phyloP scores from a whole-genome alignment of 139 green algal species.

The Closterium sp. region DNA sequence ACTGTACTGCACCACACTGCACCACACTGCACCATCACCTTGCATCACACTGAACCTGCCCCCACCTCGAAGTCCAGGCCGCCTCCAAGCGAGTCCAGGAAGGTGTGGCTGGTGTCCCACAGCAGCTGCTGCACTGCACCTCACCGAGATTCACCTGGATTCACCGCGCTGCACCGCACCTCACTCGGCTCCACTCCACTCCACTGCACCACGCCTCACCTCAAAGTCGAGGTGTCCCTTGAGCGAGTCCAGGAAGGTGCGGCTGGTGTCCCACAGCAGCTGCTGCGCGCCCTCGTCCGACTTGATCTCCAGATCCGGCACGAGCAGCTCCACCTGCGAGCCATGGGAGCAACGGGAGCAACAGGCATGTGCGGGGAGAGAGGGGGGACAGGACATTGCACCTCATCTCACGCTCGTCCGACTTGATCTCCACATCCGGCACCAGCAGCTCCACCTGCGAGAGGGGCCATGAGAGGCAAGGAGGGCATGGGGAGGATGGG shows the following conservation, averaged over 20 bases:
- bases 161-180: no score
- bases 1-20: no score
- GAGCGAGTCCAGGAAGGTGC: conserved; percentile 25
- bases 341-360: not conserved
- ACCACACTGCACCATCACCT: no score
- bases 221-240: not conserved
- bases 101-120: conserved; percentile 24
- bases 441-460: conserved; percentile 12
- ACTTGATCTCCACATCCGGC: conserved; percentile 33
- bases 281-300: conserved; percentile 38
- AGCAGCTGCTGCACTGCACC: conserved; percentile 31
- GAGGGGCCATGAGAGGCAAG: not conserved
- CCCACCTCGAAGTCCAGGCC: not conserved
- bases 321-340: conserved; percentile 1
- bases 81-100: conserved; percentile 9
- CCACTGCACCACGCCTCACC: not conserved
- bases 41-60: no score
- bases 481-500: no score
- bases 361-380: not conserved
- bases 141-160: no score
- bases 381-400: no score
- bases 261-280: conserved; percentile 24
- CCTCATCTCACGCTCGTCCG: conserved; percentile 13
- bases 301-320: conserved; percentile 38
- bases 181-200: not conserved